Evolutionary conservation across 2,329 filamentous ascomycete species (phyloP), one percentile per base, ranked within the genome.

Genomic region (Metarhizium rileyi): DNA sequence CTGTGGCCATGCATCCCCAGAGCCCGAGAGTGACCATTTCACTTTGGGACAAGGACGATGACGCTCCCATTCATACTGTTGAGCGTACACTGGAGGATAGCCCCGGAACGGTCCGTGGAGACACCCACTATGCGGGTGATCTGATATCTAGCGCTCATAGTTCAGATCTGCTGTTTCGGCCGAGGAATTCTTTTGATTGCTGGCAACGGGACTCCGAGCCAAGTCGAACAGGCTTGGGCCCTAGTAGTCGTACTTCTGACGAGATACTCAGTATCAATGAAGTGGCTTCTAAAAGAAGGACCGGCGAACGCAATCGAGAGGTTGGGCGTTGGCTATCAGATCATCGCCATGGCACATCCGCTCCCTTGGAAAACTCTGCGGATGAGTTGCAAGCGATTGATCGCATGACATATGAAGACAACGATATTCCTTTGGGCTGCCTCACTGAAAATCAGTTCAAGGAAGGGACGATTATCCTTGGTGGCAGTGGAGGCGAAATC

Each of bases 11-110:
- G 71, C 61, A 67, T 28, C 61, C 65, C 20, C 71, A 70, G 52
- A 80, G 78, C 57, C 77, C 78, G 6, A 70, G 71, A 26, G 74
- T 81, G 20, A 78, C 72, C 5, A 74, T 81, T 44, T 81, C 78
- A 1, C 65, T 77, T 53, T 81, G 75, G 74, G 75, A 71, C 43
- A 70, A 67, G 52, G 74, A 69, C 49, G 67, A 63, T 40, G 60
- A 59, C 33, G 61, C 58, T 22, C 62, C 64, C 0, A 57, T 68
- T 12, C 69, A 69, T 46, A 62, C 67, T 6, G 54, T 70, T 33
- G 71, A 74, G 52, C 67, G 68, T 14, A 59, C 63, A 6, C 68
- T 75, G 30, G 62, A 65, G 46, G 65, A 70, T 45, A 65, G 59
- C 47, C 61, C 67, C 26, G 61, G 59, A 38, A 67, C 66, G 3